Percentiles rank a stretch among this genome's conserved stretches.
These are phyloP conservation scores for Russula lepida DNA, from an alignment of 768 basidiomycete species.

Conservation along the genomic window DNA sequence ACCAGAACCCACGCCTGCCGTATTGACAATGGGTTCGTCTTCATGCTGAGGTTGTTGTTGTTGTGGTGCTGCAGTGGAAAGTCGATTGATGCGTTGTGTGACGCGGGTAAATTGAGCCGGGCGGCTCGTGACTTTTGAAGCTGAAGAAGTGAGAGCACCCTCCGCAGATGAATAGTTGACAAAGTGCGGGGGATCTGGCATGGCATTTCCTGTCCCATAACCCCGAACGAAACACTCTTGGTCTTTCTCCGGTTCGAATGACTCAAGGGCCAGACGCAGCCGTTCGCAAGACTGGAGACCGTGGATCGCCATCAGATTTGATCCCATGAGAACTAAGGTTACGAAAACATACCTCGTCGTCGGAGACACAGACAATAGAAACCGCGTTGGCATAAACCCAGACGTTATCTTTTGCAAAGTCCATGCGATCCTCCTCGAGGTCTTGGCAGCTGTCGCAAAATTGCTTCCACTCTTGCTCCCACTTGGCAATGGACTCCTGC, in stretches of 20 bases:
- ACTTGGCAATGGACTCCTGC: conserved; percentile 69
- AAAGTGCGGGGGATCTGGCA: conserved; percentile 83
- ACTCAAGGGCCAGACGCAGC: conserved; percentile 77
- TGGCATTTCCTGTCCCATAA: conserved; percentile 80
- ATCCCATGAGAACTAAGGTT: not conserved
- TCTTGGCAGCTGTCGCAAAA: conserved; percentile 97
- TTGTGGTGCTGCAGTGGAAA: conserved; percentile 27
- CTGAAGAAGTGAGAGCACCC: conserved; percentile 53
- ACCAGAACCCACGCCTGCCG: conserved; percentile 67
- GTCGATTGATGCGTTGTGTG: conserved; percentile 29
- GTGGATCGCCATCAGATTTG: not conserved
- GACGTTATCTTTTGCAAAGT: conserved; percentile 90
- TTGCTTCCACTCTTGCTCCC: conserved; percentile 90
- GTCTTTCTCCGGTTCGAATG: conserved; percentile 80
- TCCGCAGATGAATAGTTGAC: conserved; percentile 59
- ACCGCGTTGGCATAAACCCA: conserved; percentile 96
- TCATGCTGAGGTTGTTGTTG: conserved; percentile 29
- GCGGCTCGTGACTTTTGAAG: conserved; percentile 47
- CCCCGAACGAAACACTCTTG: conserved; percentile 83
- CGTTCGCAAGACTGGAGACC: conserved; percentile 79
- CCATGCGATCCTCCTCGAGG: conserved; percentile 88
- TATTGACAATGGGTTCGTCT: conserved; percentile 43
- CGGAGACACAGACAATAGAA: conserved; percentile 90
- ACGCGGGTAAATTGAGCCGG: conserved; percentile 45
- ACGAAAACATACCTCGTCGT: conserved; percentile 70